Evolutionary conservation across 164 flowering plant genomes (phyloP).

Genomic region (Berberis vulgaris): DNA sequence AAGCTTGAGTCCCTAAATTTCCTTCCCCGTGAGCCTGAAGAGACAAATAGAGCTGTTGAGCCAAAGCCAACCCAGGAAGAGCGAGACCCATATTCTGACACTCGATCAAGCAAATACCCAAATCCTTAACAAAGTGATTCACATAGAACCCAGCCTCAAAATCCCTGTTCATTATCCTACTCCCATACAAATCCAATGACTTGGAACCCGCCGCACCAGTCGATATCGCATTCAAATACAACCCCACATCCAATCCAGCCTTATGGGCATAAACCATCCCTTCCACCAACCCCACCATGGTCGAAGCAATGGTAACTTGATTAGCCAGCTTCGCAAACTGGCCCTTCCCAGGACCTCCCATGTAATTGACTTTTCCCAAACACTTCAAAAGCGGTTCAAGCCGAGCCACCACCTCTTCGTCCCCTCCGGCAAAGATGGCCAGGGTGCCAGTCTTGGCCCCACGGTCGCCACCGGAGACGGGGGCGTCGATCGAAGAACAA

Average conservation of each 20-base stretch:
- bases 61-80: conserved; percentile 81
- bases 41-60: conserved; percentile 87
- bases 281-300: conserved; percentile 90
- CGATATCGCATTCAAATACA: conserved; percentile 62
- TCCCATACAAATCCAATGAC: conserved; percentile 71
- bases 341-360: conserved; percentile 87
- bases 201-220: conserved; percentile 85
- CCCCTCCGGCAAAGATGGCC: conserved; percentile 92
- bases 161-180: conserved; percentile 73
- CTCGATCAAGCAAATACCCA: conserved; percentile 87
- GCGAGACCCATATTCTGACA: conserved; percentile 76
- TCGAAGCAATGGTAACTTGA: conserved; percentile 72
- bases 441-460: conserved; percentile 67
- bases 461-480: conserved; percentile 92
- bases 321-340: conserved; percentile 81
- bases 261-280: conserved; percentile 80
- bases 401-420: conserved; percentile 25
- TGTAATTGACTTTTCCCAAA: conserved; percentile 74
- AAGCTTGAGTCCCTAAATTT: conserved; percentile 73
- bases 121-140: conserved; percentile 88
- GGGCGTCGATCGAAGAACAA: conserved; percentile 72
- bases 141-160: conserved; percentile 82
- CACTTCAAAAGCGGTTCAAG: conserved; percentile 50
- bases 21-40: conserved; percentile 90
- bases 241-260: conserved; percentile 56